These are phyloP conservation scores for Eucalyptus marginata DNA, from an alignment of 345 rosid genomes.

Conservation along the genomic window DNA sequence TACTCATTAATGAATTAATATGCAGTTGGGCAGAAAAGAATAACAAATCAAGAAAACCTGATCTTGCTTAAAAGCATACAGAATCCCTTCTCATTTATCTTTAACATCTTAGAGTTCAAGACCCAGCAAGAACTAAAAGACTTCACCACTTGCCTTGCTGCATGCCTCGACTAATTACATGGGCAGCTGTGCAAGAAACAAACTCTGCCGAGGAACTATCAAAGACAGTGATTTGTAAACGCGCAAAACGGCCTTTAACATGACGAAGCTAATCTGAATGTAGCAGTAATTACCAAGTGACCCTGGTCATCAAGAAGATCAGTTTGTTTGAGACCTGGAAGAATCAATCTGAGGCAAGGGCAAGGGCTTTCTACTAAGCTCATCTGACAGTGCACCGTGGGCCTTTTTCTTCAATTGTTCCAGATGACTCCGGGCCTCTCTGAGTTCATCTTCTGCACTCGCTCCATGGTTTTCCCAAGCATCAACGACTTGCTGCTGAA, in stretches of 20 bases:
- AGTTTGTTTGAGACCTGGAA: not conserved
- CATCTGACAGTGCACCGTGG: constrained; percentile 17
- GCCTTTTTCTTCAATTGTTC: constrained; percentile 58
- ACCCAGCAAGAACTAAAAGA: not conserved
- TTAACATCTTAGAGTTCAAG: not conserved
- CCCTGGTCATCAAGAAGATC: not conserved
- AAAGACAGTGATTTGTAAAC: not conserved
- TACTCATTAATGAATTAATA: not conserved
- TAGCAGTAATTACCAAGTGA: not conserved
- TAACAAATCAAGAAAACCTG: not conserved
- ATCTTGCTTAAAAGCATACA: not conserved
- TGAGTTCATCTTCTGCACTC: constrained; percentile 50
- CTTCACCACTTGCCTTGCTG: not conserved
- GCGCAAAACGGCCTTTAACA: not conserved
- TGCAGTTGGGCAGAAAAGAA: not conserved
- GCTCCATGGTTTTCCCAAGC: constrained; percentile 84
- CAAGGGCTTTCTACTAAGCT: constrained; percentile 21
- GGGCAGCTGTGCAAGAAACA: not conserved
- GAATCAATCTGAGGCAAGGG: constrained; percentile 23
- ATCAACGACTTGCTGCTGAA: constrained; percentile 65
- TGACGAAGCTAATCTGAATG: not conserved
- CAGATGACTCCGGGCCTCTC: constrained; percentile 40
- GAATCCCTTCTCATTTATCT: not conserved
- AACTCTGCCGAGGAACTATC: not conserved
- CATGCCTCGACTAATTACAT: not conserved